Conservation (phyloP, 1,284 basidiomycete species). For the Moesziomyces sp. region DNA sequence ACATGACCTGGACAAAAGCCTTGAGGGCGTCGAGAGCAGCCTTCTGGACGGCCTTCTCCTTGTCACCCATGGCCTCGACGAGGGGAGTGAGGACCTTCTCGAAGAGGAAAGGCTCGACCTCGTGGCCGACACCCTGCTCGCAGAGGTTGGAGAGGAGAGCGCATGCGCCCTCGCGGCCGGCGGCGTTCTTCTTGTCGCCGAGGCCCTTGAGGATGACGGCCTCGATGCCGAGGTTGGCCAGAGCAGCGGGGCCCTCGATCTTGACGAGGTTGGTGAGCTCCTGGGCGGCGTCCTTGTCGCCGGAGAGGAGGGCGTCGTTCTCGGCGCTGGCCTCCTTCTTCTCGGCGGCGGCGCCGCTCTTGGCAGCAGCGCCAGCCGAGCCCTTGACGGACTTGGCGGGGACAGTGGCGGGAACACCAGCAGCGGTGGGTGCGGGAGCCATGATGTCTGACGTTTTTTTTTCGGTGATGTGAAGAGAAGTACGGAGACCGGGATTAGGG, state of each 20-base stretch:
- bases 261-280: constrained; percentile 70
- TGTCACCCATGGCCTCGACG: constrained; percentile 91
- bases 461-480: too few species aligned
- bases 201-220: constrained; percentile 82
- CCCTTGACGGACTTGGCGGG: constrained; percentile 63
- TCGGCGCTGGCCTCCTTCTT: constrained; percentile 69
- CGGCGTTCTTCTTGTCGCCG: constrained; percentile 73
- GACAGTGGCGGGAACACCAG: constrained; percentile 64
- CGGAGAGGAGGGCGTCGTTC: constrained; percentile 67
- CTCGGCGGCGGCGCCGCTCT: constrained; percentile 62
- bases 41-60: constrained; percentile 84
- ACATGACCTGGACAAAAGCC: constrained; percentile 82
- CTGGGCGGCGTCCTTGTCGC: constrained; percentile 68
- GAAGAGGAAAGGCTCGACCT: constrained; percentile 92
- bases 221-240: constrained; percentile 80
- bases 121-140: constrained; percentile 81
- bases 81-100: constrained; percentile 84
- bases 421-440: constrained; percentile 55
- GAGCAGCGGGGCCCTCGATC: constrained; percentile 81
- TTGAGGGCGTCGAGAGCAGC: constrained; percentile 87
- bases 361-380: constrained; percentile 65
- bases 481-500: constrained; percentile 24
- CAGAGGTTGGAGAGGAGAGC: constrained; percentile 76
- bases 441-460: constrained; percentile 19
- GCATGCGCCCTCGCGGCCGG: constrained; percentile 80